Conservation (phyloP, 2,329 filamentous ascomycete species). For the Fusarium austroafricanum region DNA sequence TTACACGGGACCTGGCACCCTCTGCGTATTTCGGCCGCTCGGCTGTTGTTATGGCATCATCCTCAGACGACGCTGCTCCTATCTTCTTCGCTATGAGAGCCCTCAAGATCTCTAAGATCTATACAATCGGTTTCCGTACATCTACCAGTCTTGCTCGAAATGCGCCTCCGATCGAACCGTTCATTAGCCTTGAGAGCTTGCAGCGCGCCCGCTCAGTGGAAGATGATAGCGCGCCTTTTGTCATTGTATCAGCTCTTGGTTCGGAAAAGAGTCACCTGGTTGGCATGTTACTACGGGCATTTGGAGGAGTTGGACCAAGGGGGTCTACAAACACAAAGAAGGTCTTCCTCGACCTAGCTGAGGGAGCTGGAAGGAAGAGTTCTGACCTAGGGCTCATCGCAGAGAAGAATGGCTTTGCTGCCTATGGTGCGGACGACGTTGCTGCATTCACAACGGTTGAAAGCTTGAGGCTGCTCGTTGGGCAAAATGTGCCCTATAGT, state of each 20-base stretch:
- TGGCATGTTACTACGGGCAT: slow-evolving; percentile 80
- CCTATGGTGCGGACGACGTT: slow-evolving; percentile 83
- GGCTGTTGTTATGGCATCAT: slow-evolving; percentile 79
- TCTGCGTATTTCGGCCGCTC: slow-evolving; percentile 82
- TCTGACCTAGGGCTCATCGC: slow-evolving; percentile 77
- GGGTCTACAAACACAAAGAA: slow-evolving; percentile 62
- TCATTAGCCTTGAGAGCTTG: slow-evolving; percentile 77
- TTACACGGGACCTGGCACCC: slow-evolving; percentile 84
- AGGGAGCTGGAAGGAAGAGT: slow-evolving; percentile 64
- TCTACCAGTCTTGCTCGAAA: slow-evolving; percentile 70
- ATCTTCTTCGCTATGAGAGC: slow-evolving; percentile 83
- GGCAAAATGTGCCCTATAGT: slow-evolving; percentile 88
- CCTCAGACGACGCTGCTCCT: slow-evolving; percentile 79
- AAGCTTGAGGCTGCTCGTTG: slow-evolving; percentile 80
- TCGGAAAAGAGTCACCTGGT: slow-evolving; percentile 84
- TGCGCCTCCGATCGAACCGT: slow-evolving; percentile 77
- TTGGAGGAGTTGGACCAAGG: slow-evolving; percentile 57
- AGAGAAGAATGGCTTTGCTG: slow-evolving; percentile 79
- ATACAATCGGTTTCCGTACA: slow-evolving; percentile 84
- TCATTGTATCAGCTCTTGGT: slow-evolving; percentile 82
- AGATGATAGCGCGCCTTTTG: slow-evolving; percentile 73
- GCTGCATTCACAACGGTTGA: slow-evolving; percentile 88
- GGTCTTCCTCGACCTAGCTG: slow-evolving; percentile 84
- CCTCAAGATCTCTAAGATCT: slow-evolving; percentile 80
- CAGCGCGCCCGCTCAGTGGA: slow-evolving; percentile 63